A percentile compares a stretch with the other conserved stretches of the same genome.
Evolutionary conservation across 371 early-diverging fungal genomes (phyloP).

Genomic region (Dinochytrium kinnereticum): DNA sequence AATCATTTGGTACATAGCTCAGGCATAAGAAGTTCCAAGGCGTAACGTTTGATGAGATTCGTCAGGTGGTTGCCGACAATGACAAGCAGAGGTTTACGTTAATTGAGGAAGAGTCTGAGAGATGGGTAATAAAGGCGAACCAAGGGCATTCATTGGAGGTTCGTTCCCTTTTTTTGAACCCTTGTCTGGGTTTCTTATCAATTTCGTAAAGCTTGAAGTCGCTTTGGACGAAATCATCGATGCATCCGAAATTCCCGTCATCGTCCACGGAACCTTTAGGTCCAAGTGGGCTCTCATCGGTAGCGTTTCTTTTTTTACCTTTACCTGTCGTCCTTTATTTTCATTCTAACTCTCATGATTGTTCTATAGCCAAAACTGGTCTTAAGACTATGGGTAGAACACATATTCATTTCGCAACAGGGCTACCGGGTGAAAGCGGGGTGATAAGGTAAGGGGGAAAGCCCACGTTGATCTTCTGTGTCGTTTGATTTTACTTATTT

Average conservation of each 20-base stretch:
- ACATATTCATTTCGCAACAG: constrained; percentile 88
- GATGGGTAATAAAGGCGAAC: constrained; percentile 77
- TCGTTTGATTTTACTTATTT: neutral
- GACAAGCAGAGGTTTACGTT: constrained; percentile 82
- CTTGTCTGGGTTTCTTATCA: neutral
- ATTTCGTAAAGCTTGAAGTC: constrained; percentile 46
- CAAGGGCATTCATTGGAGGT: constrained; percentile 81
- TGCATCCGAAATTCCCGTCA: constrained; percentile 58
- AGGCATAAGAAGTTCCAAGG: constrained; percentile 59
- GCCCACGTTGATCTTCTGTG: neutral
- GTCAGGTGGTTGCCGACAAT: constrained; percentile 69
- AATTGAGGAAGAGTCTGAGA: constrained; percentile 31
- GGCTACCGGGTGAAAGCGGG: constrained; percentile 66
- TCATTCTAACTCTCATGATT: too few relatives aligned
- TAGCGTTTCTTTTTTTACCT: neutral
- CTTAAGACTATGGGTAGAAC: constrained; percentile 79
- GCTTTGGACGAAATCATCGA: constrained; percentile 58
- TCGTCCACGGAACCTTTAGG: constrained; percentile 79
- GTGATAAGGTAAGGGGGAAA: constrained; percentile 85
- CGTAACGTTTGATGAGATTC: constrained; percentile 60
- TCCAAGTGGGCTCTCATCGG: constrained; percentile 65
- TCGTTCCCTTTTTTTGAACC: neutral
- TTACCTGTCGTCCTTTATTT: neutral
- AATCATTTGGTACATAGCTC: constrained; percentile 43
- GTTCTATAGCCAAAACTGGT: constrained; percentile 62